These are phyloP conservation scores for Ustilago loliicola DNA, from an alignment of 1,284 basidiomycete genomes.

Conservation along the genomic window DNA sequence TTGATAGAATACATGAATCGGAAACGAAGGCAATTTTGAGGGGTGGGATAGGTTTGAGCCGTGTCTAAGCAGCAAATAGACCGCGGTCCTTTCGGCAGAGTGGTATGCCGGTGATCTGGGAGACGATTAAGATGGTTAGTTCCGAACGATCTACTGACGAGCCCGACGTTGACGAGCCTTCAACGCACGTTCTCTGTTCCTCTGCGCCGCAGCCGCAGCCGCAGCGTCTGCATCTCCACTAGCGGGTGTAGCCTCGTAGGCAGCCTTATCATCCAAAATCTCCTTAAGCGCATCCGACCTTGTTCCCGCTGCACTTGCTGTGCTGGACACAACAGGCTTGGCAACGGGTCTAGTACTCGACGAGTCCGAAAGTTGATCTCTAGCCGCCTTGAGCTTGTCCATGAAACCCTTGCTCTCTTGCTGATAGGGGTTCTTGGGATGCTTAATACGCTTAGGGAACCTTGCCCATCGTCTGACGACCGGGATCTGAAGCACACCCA, in stretches of 20 bases:
- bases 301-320: constrained; percentile 3
- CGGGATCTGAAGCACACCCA: constrained; percentile 61
- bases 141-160: constrained; percentile 16
- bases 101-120: too few species aligned
- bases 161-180: constrained; percentile 48
- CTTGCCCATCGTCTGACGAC: constrained; percentile 41
- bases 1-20: constrained; percentile 22
- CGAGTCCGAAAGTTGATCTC: constrained; percentile 22
- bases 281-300: constrained; percentile 45
- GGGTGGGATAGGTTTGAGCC: background rate
- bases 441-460: constrained; percentile 55
- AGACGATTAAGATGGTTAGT: too few species aligned
- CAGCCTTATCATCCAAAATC: constrained; percentile 43
- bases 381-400: constrained; percentile 38
- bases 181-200: constrained; percentile 34
- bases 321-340: constrained; percentile 11
- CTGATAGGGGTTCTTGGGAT: constrained; percentile 52
- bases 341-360: background rate
- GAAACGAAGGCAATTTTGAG: background rate
- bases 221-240: background rate
- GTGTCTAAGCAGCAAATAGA: too few species aligned
- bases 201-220: constrained; percentile 14
- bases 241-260: constrained; percentile 20
- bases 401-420: constrained; percentile 38
- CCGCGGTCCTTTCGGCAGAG: too few species aligned